Evolutionary conservation across 305 asterid species (phyloP).

Genomic region (Withania somnifera): DNA sequence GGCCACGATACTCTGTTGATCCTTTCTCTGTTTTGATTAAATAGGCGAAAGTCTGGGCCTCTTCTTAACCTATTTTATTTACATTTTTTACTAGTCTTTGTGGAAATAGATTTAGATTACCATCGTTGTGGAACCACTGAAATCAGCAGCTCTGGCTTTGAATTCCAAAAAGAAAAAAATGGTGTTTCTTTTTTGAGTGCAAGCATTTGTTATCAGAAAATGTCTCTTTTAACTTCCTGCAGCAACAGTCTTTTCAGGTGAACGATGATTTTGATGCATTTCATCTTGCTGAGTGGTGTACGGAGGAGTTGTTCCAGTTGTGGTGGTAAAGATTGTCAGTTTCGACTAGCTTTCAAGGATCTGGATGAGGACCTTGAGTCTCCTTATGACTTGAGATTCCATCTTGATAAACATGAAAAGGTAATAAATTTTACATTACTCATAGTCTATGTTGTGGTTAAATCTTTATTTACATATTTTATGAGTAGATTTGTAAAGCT

Average conservation of each 20-base stretch:
- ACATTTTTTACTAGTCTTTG: neutral
- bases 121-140: no score
- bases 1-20: neutral
- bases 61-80: neutral
- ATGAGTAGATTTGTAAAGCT: neutral
- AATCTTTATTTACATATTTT: neutral
- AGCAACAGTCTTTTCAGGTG: neutral
- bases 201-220: neutral
- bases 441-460: neutral
- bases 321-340: neutral
- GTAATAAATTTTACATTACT: neutral
- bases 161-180: no score
- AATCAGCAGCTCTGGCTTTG: no score
- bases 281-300: neutral
- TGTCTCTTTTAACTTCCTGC: neutral
- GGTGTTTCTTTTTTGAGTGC: no score
- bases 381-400: neutral
- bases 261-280: neutral
- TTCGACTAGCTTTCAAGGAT: neutral
- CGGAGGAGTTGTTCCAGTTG: neutral
- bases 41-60: neutral
- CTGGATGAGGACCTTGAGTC: neutral
- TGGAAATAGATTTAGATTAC: neutral
- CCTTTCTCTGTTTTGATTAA: neutral
- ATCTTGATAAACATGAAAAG: no score